Percentiles rank a stretch among this genome's conserved stretches.
Conservation (phyloP, 2,329 filamentous ascomycete genomes). For the Monilinia laxa region DNA sequence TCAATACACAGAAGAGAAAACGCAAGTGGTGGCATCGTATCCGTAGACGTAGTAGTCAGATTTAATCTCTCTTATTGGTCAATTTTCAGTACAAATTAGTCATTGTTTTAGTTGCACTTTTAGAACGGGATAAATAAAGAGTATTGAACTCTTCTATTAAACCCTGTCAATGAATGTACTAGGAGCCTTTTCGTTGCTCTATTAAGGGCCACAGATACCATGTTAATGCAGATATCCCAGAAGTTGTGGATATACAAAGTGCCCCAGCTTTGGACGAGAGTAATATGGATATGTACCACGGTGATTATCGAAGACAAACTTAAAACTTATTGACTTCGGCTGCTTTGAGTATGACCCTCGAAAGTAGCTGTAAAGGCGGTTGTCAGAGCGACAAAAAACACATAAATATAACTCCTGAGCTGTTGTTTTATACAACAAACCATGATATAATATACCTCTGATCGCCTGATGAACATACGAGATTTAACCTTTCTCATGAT, state of each 20-base stretch:
- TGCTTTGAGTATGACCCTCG: not conserved
- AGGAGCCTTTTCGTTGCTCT: not conserved
- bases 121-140: too few species aligned
- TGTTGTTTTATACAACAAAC: conserved; percentile 1
- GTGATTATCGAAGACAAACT: not conserved
- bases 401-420: not conserved
- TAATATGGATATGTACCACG: not conserved
- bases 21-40: too few species aligned
- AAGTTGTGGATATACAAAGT: not conserved
- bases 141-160: too few species aligned
- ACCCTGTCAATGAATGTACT: not conserved
- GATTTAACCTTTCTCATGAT: conserved; percentile 4
- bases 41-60: too few species aligned
- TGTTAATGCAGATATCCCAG: not conserved
- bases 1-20: too few species aligned
- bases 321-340: not conserved
- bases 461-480: conserved; percentile 2
- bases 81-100: too few species aligned
- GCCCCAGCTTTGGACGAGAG: not conserved
- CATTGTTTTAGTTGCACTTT: too few species aligned
- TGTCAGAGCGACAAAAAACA: not conserved
- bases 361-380: not conserved
- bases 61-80: too few species aligned
- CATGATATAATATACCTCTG: conserved; percentile 18
- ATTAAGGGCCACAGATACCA: not conserved